Evolutionary conservation across 208 protist genomes (phyloP).

Genomic region (Leishmania martiniquensis): DNA sequence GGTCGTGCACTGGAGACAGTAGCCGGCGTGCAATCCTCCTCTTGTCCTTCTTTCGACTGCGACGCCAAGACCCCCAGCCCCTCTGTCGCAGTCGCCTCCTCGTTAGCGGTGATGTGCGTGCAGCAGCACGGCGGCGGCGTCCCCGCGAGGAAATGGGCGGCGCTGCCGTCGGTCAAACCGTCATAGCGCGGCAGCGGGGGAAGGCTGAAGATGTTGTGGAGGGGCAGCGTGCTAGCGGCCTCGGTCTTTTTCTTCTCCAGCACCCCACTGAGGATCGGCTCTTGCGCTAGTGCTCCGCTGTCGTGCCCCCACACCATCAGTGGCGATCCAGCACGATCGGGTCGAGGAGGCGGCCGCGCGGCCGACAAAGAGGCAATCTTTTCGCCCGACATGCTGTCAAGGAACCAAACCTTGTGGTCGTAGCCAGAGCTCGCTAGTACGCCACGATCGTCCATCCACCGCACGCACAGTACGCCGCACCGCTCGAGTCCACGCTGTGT

Average conservation of each 20-base stretch:
- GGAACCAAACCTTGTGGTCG: slow-evolving; percentile 57
- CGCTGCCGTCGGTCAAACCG: neutral
- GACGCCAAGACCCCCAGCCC: neutral
- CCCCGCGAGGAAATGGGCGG: neutral
- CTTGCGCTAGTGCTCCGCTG: neutral
- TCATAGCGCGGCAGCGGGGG: slow-evolving; percentile 5
- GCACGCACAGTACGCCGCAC: slow-evolving; percentile 21
- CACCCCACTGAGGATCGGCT: neutral
- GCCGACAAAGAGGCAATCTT: slow-evolving; percentile 46
- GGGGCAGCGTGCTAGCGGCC: neutral
- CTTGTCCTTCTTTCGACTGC: neutral
- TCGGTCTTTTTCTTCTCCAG: neutral
- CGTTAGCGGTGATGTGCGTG: neutral
- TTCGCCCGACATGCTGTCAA: slow-evolving; percentile 34
- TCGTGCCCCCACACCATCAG: neutral
- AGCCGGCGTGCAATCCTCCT: neutral
- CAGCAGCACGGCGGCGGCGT: slow-evolving; percentile 1
- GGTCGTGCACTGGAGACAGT: neutral
- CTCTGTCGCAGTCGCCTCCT: neutral
- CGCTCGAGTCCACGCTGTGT: neutral
- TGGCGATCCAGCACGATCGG: neutral
- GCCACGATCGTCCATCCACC: slow-evolving; percentile 48
- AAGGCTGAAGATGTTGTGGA: neutral
- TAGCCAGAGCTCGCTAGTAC: slow-evolving; percentile 50
- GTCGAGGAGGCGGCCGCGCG: slow-evolving; percentile 36